Base-by-base conservation (phyloP, 2,329 filamentous ascomycete species). In the Phialophora macrospora region DNA sequence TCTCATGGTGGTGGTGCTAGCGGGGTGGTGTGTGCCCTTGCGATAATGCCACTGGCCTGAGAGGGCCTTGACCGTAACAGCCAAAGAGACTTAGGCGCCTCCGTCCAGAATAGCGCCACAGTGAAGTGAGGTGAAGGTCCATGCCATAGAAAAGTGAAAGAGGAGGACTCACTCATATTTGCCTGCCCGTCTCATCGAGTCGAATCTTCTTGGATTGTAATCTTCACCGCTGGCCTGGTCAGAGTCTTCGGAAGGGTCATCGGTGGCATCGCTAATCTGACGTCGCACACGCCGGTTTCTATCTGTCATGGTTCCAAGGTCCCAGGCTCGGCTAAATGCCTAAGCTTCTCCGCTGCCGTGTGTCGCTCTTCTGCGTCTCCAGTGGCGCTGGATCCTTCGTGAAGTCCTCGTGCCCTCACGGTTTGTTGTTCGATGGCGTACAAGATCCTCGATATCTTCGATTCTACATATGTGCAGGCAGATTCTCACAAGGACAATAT, bases 231-330 rank as follows among this genome's bases (percentile, higher is more conserved):
- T 71, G 28, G 64, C 65, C 32, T 58, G 49, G 56, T 68, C 68
- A 56, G 71, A 72, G 17, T 69, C 71, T 28, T 70, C 69, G 28
- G 71, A 69, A 48, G 64, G 56, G 54, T 71, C 71, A n/a, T 70
- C 68, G 38, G 70, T 69, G 32, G 64, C 68, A 67, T 72, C 71
- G 59, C 71, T 72, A 63, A 72, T 64, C 56, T 70, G 71, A 63
- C 67, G 69, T 68, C 68, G 68, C 52, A 72, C 68, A 61, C 71
- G 68, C 44, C 70, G 68, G 64, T 60, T 66, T 64, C 70, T 65
- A 64, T 72, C 71, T 65, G 71, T 62, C 71, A 72, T 72, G 49
- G 60, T 52, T 57, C 24, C 63, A 55, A 55, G 30, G 58, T 54
- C 54, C 30, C 58, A 54, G 49, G 69, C 66, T 64, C 62, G 64